Evolutionary conservation across 441 rosid species (phyloP), one percentile per base, ranked within the genome.

Genomic region (Populus hybrid): DNA sequence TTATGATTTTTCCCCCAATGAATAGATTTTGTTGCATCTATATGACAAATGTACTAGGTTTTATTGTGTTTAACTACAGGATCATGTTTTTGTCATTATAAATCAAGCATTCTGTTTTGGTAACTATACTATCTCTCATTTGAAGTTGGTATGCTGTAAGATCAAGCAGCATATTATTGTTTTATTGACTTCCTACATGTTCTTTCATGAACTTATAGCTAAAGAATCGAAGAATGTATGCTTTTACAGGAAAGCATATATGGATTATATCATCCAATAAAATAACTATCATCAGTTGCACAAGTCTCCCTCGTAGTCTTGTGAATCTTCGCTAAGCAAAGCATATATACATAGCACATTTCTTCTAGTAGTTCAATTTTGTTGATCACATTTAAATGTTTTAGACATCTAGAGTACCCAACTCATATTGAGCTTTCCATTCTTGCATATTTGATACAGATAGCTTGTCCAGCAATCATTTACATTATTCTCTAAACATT

Each of bases 371-470:
- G 26, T 9, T 81, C 77, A 50, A 28, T 78, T 66, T 69, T 11
- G 67, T 69, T 46, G 24, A 59, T 19, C 42, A 68, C 26, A 14
- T 21, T 50, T 71, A 70, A 69, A 30, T 69, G 69, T 35, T 61
- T 19, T 32, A 46, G 70, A 75, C 75, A 71, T 32, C 78, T 63
- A 70, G 73, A 59, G 64, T 50, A 76, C 63, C 53, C 35, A 10
- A 61, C 72, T 67, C 74, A 83, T 69, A 53, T 53, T 35, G 57
- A 78, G 70, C 68, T 53, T 71, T 63, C 57, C 75, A 75, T 81
- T 84, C 79, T 85, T 84, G 75, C 76, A 75, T 84, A 79, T 75
- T 80, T 76, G 76, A 87, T 82, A 79, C 40, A 67, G 59, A 77
- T 64, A 79, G 80, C 50, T 79, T 73, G 72, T 69, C 38, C 30